Evolutionary conservation across 441 rosid genomes (phyloP).

Genomic region (Adansonia rubrostipa): DNA sequence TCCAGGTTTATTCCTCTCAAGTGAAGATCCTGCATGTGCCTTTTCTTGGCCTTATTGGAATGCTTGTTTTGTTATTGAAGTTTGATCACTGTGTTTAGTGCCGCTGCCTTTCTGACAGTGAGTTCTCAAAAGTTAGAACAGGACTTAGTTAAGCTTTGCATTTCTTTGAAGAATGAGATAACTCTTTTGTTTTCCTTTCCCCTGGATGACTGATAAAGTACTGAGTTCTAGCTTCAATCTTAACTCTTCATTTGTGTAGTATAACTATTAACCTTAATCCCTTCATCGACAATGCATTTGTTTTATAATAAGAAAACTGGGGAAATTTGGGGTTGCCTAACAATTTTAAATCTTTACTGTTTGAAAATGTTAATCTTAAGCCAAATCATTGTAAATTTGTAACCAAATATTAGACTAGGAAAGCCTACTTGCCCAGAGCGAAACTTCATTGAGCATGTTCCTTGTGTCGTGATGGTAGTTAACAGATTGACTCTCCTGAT

Average conservation of each 20-base stretch:
- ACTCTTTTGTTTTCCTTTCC: background rate
- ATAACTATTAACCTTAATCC: background rate
- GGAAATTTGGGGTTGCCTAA: background rate
- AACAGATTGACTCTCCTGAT: constrained; percentile 8
- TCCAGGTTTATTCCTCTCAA: constrained; percentile 69
- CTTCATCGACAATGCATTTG: background rate
- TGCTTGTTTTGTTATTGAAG: background rate
- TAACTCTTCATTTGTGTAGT: no score
- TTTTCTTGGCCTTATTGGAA: background rate
- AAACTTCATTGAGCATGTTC: background rate
- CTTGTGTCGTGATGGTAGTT: background rate
- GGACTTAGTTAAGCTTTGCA: background rate
- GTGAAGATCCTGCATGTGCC: constrained; percentile 34
- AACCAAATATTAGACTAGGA: constrained; percentile 22
- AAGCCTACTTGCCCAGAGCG: constrained; percentile 18
- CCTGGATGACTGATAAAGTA: background rate
- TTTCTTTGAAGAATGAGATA: background rate
- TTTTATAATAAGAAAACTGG: background rate
- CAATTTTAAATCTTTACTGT: background rate
- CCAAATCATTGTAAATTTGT: background rate
- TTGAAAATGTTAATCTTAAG: constrained; percentile 23
- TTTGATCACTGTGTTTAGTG: background rate
- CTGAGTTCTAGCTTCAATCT: background rate
- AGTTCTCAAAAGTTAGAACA: background rate
- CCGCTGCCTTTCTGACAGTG: background rate